Evolutionary conservation across 1,284 basidiomycete species (phyloP).

Genomic region (Taiwanofungus camphoratus): DNA sequence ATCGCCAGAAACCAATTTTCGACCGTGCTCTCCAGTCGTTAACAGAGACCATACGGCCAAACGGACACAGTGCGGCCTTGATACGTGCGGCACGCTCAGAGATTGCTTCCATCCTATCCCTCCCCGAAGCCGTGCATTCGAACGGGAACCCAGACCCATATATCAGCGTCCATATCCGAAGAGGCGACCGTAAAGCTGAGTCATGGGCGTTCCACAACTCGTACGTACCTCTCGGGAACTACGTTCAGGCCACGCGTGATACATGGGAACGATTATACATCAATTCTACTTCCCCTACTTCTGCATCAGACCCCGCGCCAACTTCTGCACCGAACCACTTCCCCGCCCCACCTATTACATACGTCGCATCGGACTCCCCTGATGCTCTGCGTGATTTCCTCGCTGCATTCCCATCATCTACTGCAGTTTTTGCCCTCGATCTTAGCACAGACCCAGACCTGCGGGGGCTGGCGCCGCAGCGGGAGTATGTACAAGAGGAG

Average conservation of each 20-base stretch:
- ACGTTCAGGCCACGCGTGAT: constrained; percentile 35
- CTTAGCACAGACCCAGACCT: constrained; percentile 37
- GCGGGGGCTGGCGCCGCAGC: constrained; percentile 43
- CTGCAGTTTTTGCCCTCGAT: constrained; percentile 39
- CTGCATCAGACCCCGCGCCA: constrained; percentile 4
- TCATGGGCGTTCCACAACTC: constrained; percentile 40
- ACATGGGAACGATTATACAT: constrained; percentile 30
- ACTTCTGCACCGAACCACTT: no score
- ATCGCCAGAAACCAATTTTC: constrained; percentile 52
- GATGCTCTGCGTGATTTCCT: constrained; percentile 38
- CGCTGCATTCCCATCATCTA: constrained; percentile 32
- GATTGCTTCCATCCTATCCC: constrained; percentile 30
- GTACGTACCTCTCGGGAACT: constrained; percentile 47
- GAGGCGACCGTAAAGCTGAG: constrained; percentile 47
- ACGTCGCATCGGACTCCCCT: constrained; percentile 58
- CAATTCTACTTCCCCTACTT: no score
- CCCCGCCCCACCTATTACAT: constrained; percentile 34
- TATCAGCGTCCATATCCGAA: constrained; percentile 52
- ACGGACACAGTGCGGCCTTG: constrained; percentile 36
- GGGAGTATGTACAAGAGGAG: constrained; percentile 48
- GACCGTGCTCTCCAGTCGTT: constrained; percentile 42
- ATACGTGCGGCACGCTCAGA: constrained; percentile 48
- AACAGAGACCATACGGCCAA: constrained; percentile 47
- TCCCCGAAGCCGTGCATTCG: constrained; percentile 9
- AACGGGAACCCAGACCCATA: constrained; percentile 30